Percentiles rank a stretch among this genome's conserved stretches.
phyloP scores from a whole-genome alignment of 1,139 yeast species.

The Taiozyma sp. region DNA sequence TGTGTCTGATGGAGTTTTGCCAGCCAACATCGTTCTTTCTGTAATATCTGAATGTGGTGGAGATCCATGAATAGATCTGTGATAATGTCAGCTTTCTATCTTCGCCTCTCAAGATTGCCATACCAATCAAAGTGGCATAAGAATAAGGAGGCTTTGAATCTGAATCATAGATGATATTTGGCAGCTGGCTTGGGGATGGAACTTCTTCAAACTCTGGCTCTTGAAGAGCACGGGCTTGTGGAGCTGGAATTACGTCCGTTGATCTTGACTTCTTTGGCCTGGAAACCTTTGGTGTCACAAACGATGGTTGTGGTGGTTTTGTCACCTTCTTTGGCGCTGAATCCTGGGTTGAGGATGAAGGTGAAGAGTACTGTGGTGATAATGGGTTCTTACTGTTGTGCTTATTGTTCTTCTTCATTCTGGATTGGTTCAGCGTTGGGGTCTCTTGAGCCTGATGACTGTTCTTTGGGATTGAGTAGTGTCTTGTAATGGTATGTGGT shows the following conservation, averaged over 20 bases:
- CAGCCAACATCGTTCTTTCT: slow-evolving; percentile 86
- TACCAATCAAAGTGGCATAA: slow-evolving; percentile 89
- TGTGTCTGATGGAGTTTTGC: slow-evolving; percentile 90
- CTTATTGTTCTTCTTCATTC: slow-evolving; percentile 14
- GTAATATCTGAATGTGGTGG: slow-evolving; percentile 80
- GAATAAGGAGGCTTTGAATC: slow-evolving; percentile 81
- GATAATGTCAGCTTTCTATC: slow-evolving; percentile 77
- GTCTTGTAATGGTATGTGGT: slow-evolving; percentile 22
- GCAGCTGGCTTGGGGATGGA: slow-evolving; percentile 22
- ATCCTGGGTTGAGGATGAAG: slow-evolving; percentile 8
- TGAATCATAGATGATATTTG: slow-evolving; percentile 20
- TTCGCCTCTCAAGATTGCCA: slow-evolving; percentile 86
- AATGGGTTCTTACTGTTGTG: slow-evolving; percentile 12
- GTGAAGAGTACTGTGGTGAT: slow-evolving; percentile 24
- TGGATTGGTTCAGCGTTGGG: slow-evolving; percentile 17
- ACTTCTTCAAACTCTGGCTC: slow-evolving; percentile 8
- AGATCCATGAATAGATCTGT: slow-evolving; percentile 91
- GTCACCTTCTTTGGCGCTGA: slow-evolving; percentile 6
- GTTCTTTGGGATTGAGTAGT: slow-evolving; percentile 11
- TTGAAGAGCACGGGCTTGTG: slow-evolving; percentile 10
- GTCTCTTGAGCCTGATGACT: slow-evolving; percentile 17
- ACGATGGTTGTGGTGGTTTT: slow-evolving; percentile 24
- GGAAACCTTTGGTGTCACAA: slow-evolving; percentile 13
- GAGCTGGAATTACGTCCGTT: neutral
- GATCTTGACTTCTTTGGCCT: slow-evolving; percentile 2